Evolutionary conservation across 495 filamentous ascomycete genomes (phyloP).

Genomic region (Thozetella sp.): DNA sequence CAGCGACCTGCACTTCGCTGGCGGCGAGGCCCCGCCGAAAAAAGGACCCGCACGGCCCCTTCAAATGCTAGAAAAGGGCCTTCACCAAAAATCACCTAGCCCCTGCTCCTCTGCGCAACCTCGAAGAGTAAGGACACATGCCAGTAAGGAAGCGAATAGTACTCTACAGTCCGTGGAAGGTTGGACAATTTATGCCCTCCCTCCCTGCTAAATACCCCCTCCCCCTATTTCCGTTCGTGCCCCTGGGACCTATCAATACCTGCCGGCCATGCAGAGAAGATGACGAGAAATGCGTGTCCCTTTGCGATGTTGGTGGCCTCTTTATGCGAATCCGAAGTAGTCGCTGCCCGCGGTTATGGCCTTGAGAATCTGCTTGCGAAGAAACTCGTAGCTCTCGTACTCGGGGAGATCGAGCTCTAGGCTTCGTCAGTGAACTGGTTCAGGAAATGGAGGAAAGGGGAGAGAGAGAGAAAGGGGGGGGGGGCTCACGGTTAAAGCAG

Average conservation of each 20-base stretch:
- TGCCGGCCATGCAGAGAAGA: conserved; percentile 1
- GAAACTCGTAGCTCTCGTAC: conserved; percentile 93
- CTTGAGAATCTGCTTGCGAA: conserved; percentile 85
- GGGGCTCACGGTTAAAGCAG: conserved; percentile 96
- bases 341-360: conserved; percentile 95
- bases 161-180: conserved; percentile 6
- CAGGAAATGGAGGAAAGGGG: conserved; percentile 5
- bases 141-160: background rate
- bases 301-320: background rate
- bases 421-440: conserved; percentile 23
- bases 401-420: conserved; percentile 97
- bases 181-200: conserved; percentile 24
- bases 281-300: conserved; percentile 2
- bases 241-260: conserved; percentile 6
- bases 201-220: conserved; percentile 7
- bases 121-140: background rate
- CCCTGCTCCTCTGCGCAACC: background rate
- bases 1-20: conserved; percentile 2
- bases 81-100: no score
- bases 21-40: background rate
- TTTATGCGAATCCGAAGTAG: conserved; percentile 96
- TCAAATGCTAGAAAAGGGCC: no score
- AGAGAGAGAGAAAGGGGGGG: conserved; percentile 23
- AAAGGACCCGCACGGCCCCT: no score
- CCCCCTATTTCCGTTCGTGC: background rate